Conservation (phyloP, 2,329 filamentous ascomycete genomes). For the Lecanosticta acicola region DNA sequence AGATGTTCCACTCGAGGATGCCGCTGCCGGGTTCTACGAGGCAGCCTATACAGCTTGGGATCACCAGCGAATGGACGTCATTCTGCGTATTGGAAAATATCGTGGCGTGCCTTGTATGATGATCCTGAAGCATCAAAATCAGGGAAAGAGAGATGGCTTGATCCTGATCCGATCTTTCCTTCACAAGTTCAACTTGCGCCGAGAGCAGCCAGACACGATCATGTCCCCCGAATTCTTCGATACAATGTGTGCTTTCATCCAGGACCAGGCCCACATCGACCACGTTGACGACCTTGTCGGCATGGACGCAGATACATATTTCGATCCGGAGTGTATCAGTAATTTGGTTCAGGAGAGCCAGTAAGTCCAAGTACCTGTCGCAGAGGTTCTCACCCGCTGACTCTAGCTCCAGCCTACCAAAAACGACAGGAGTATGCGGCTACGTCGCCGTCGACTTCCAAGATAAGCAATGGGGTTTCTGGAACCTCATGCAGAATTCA, state of each 20-base stretch:
- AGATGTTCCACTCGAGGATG: not conserved
- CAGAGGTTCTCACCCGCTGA: too few species aligned
- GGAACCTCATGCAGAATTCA: not conserved
- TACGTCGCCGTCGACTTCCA: conserved; percentile 4
- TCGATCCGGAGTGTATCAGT: conserved; percentile 1
- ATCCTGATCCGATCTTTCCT: conserved; percentile 4
- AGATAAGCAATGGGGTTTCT: not conserved
- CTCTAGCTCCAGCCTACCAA: too few species aligned
- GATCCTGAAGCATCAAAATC: conserved; percentile 5
- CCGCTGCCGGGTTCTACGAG: not conserved
- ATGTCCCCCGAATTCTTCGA: conserved; percentile 3
- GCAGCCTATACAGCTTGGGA: conserved; percentile 7
- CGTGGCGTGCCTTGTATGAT: not conserved
- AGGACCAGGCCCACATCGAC: conserved; percentile 1
- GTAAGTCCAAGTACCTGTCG: too few species aligned
- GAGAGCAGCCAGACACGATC: not conserved
- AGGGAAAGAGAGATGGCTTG: conserved; percentile 4
- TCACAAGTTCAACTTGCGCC: conserved; percentile 3
- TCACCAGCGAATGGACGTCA: conserved; percentile 2
- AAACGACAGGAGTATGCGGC: conserved; percentile 2
- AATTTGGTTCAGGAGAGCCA: conserved; percentile 2
- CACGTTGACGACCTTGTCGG: conserved; percentile 2
- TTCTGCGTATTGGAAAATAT: not conserved
- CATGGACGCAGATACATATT: conserved; percentile 5
- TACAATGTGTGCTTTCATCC: not conserved